A percentile compares a stretch with the other conserved stretches of the same genome.
phyloP scores from a whole-genome alignment of 2,329 filamentous ascomycete species.

The Aspergillus carbonarius region DNA sequence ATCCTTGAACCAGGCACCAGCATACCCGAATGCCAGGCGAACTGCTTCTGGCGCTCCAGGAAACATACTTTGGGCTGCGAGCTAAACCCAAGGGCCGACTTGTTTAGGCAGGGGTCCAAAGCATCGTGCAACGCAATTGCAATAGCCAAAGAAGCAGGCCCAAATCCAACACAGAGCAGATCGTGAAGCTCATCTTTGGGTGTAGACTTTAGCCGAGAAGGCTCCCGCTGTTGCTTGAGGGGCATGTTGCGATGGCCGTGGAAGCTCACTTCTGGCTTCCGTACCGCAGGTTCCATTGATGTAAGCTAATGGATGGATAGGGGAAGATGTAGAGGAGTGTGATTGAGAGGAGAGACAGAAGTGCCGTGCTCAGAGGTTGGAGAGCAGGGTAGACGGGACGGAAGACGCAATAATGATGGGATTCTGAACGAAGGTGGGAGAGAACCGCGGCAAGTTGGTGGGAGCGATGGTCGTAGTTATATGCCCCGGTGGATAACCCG shows the following conservation, averaged over 20 bases:
- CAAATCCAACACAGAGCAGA: conserved; percentile 87
- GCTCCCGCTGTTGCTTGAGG: conserved; percentile 22
- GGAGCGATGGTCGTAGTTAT: conserved; percentile 14
- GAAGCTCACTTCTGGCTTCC: conserved; percentile 29
- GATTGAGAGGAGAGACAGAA: neutral
- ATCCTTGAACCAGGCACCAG: conserved; percentile 88
- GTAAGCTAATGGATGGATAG: neutral
- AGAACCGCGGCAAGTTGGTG: conserved; percentile 8
- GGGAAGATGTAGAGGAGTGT: neutral
- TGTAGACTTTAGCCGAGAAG: conserved; percentile 54
- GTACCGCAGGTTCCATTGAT: conserved; percentile 23
- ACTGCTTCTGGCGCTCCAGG: conserved; percentile 77
- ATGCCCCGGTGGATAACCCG: conserved; percentile 12
- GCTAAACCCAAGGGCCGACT: conserved; percentile 38
- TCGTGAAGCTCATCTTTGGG: conserved; percentile 69
- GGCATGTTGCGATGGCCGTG: conserved; percentile 24
- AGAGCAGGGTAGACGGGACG: neutral
- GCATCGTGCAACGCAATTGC: conserved; percentile 85
- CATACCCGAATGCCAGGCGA: conserved; percentile 96
- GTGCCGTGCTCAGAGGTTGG: neutral
- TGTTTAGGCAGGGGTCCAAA: conserved; percentile 51
- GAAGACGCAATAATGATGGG: conserved; percentile 5
- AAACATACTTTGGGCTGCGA: conserved; percentile 72
- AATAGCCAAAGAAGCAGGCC: conserved; percentile 84
- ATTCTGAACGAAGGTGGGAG: conserved; percentile 3